Conservation (phyloP, 2,329 filamentous ascomycete genomes). For the Sporothrix schenckii region DNA sequence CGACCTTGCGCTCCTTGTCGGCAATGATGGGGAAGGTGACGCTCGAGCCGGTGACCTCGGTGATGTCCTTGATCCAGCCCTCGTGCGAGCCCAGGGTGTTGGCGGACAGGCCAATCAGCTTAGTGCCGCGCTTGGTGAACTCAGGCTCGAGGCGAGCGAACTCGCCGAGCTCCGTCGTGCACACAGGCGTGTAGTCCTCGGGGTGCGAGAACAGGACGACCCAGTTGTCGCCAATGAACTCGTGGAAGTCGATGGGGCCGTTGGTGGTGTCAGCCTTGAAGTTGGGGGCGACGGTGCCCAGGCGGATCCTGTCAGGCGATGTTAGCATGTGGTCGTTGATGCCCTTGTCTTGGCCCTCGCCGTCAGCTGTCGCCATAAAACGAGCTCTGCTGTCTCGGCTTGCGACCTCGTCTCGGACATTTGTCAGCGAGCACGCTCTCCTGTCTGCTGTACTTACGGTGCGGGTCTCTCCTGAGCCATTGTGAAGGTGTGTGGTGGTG, state of each 20-base stretch:
- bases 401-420: not conserved
- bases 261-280: slow-evolving; percentile 80
- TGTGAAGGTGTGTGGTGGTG: slow-evolving; percentile 36
- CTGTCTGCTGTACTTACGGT: slow-evolving; percentile 41
- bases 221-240: slow-evolving; percentile 79
- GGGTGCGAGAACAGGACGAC: slow-evolving; percentile 83
- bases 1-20: slow-evolving; percentile 76
- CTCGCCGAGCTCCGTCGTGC: slow-evolving; percentile 89
- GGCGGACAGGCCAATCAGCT: slow-evolving; percentile 88
- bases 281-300: slow-evolving; percentile 72
- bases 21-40: slow-evolving; percentile 79
- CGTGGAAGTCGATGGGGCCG: slow-evolving; percentile 79
- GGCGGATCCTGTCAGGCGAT: slow-evolving; percentile 55
- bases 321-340: slow-evolving; percentile 21
- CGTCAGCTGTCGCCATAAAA: not conserved
- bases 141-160: slow-evolving; percentile 88
- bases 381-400: not conserved
- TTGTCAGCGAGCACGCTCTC: not conserved
- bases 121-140: slow-evolving; percentile 82
- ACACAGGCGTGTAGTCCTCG: slow-evolving; percentile 91
- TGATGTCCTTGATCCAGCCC: slow-evolving; percentile 88
- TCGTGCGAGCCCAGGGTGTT: slow-evolving; percentile 83
- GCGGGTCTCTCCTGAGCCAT: slow-evolving; percentile 44
- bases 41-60: slow-evolving; percentile 72
- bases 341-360: too few relatives aligned